These are phyloP conservation scores for Suhomyces bolitotheri DNA, from an alignment of 1,139 yeast genomes.

Conservation along the genomic window DNA sequence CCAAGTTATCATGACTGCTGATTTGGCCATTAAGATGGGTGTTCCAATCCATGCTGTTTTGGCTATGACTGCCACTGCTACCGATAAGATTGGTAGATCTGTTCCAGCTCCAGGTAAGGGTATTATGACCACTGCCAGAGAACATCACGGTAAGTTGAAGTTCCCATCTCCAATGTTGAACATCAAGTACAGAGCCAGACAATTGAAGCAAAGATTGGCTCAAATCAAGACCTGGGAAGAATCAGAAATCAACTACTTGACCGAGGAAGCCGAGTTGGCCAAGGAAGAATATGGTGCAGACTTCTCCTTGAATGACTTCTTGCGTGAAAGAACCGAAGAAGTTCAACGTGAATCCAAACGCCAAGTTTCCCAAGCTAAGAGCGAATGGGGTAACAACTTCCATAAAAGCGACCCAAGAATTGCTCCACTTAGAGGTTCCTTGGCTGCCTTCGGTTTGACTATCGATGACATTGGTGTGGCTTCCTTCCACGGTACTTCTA, in stretches of 20 bases:
- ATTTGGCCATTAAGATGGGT: slow-evolving; percentile 94
- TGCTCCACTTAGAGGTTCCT: slow-evolving; percentile 95
- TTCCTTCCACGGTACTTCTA: slow-evolving; percentile 99
- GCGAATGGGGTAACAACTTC: slow-evolving; percentile 95
- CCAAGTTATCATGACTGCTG: slow-evolving; percentile 94
- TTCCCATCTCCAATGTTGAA: slow-evolving; percentile 80
- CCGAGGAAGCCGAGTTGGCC: slow-evolving; percentile 54
- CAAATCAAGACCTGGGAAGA: slow-evolving; percentile 88
- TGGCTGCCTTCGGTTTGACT: slow-evolving; percentile 89
- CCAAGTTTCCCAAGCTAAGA: slow-evolving; percentile 86
- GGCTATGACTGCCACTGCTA: slow-evolving; percentile 93
- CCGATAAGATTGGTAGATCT: slow-evolving; percentile 97
- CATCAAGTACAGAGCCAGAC: slow-evolving; percentile 92
- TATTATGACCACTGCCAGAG: slow-evolving; percentile 96
- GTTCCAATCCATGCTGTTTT: slow-evolving; percentile 96
- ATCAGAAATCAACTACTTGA: slow-evolving; percentile 62
- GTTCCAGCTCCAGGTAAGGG: slow-evolving; percentile 99
- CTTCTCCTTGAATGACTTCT: slow-evolving; percentile 54
- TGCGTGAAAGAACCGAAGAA: slow-evolving; percentile 84
- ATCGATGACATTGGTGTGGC: slow-evolving; percentile 95
- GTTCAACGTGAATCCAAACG: slow-evolving; percentile 80
- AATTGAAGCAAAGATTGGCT: slow-evolving; percentile 71
- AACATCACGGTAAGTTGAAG: slow-evolving; percentile 80
- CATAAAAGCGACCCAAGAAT: slow-evolving; percentile 88
- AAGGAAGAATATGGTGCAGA: slow-evolving; percentile 65